Percentiles rank a stretch among this genome's conserved stretches.
These are phyloP conservation scores for Huiozyma naganishii DNA, from an alignment of 805 yeast genomes.

Conservation along the genomic window DNA sequence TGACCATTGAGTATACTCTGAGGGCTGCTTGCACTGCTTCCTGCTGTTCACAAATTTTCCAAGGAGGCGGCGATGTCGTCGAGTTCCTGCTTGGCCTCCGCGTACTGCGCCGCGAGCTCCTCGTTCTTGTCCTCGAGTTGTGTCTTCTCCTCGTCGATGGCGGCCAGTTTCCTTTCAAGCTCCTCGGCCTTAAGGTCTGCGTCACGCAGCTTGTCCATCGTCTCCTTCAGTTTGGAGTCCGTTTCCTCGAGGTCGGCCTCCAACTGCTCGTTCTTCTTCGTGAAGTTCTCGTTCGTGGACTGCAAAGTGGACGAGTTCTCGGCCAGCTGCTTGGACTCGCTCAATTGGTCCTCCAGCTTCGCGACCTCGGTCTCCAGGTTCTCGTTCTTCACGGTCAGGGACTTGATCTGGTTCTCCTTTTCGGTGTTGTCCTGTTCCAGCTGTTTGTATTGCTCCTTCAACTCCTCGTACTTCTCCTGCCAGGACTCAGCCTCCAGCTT, in stretches of 20 bases:
- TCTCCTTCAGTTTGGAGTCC: conserved; percentile 82
- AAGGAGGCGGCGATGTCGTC: conserved; percentile 95
- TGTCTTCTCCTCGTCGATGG: conserved; percentile 86
- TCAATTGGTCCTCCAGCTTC: conserved; percentile 29
- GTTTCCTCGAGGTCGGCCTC: conserved; percentile 77
- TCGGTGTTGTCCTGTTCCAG: conserved; percentile 86
- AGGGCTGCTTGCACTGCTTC: too few relatives aligned
- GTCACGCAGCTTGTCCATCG: conserved; percentile 88
- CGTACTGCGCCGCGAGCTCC: conserved; percentile 73
- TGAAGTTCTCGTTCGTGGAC: conserved; percentile 79
- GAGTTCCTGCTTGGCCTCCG: conserved; percentile 80
- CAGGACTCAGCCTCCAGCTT: conserved; percentile 93
- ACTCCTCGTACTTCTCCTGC: conserved; percentile 93
- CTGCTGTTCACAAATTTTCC: conserved; percentile 38
- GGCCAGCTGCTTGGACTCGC: conserved; percentile 58
- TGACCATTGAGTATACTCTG: too few relatives aligned
- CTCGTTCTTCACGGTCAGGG: conserved; percentile 85
- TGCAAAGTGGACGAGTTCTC: conserved; percentile 85
- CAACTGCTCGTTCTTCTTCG: conserved; percentile 82
- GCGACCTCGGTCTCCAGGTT: conserved; percentile 77
- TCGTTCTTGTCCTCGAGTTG: conserved; percentile 85
- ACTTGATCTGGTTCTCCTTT: conserved; percentile 90
- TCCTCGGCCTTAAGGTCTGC: conserved; percentile 94
- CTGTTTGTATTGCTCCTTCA: conserved; percentile 67
- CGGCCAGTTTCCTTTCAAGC: conserved; percentile 84